A percentile compares a stretch with the other conserved stretches of the same genome.
These are phyloP conservation scores for Rubroboletus pulcherrimus DNA, from an alignment of 768 basidiomycete genomes.

Conservation along the genomic window DNA sequence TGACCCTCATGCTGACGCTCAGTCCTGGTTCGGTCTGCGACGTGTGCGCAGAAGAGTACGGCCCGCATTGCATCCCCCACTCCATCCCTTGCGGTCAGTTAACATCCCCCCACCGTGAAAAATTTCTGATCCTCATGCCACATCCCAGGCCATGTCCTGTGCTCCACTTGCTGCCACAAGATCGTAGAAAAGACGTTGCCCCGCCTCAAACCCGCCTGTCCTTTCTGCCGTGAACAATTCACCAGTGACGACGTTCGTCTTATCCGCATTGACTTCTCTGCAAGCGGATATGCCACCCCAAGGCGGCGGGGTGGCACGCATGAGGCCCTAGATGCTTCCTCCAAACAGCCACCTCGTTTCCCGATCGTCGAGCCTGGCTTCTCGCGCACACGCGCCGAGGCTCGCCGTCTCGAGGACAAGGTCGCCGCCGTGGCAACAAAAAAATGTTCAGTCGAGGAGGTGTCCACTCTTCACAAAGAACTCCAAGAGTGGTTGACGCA, in stretches of 20 bases:
- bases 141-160: constrained; percentile 70
- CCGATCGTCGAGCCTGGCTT: constrained; percentile 41
- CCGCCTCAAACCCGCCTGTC: constrained; percentile 70
- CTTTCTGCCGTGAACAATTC: constrained; percentile 81
- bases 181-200: constrained; percentile 79
- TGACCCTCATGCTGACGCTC: constrained; percentile 71
- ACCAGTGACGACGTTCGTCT: constrained; percentile 62
- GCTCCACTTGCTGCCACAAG: constrained; percentile 70
- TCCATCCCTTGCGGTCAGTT: constrained; percentile 73
- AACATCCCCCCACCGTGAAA: constrained; percentile 5
- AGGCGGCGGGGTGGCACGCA: constrained; percentile 50
- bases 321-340: constrained; percentile 40
- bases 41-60: constrained; percentile 86
- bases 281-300: constrained; percentile 68
- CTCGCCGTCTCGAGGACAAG: constrained; percentile 70
- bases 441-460: constrained; percentile 87
- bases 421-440: constrained; percentile 75
- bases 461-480: constrained; percentile 72
- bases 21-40: constrained; percentile 81
- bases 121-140: constrained; percentile 19
- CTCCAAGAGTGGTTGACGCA: constrained; percentile 70
- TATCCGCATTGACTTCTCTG: constrained; percentile 74
- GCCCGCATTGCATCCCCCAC: constrained; percentile 68
- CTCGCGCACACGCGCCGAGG: constrained; percentile 48
- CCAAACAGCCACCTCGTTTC: constrained; percentile 44